Evolutionary conservation across 306 rosid genomes (phyloP), one percentile per base, ranked within the genome.

Genomic region (Fagus sylvatica): DNA sequence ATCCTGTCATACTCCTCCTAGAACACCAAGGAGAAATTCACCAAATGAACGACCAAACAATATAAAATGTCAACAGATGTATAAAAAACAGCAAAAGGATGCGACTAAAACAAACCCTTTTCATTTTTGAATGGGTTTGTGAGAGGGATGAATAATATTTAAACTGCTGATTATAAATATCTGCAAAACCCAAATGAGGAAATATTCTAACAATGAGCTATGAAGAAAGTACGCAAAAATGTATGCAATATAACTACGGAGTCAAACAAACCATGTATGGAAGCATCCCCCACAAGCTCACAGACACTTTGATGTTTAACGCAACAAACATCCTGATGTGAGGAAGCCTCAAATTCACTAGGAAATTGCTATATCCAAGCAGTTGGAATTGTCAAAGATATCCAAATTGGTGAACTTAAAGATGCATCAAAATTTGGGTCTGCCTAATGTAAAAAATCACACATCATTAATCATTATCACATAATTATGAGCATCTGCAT

Each of bases 281-380:
- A 80, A 78, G 90, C 79, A 88, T 95, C 98, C 65, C 91, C 97
- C 84, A 92, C 98, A 76, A 92, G 97, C 83, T 92, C 97, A 74
- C 91, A 94, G 76, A 84, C 83, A 84, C 98, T 94, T 83, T 85
- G 91, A 73, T 87, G 95, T 83, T 83, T 87, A 55, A 83, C 82
- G 79, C 79, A 68, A 49, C 59, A 62, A 77, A 81, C 73, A 36
- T 80, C 86, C 49, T 73, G 70, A 66, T 80, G 81, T 67, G 85
- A 80, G 10, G 87, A 90, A 37, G 65, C 82, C 70, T 70, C 86
- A 71, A 60, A 71, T 67, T 87, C 85, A 76, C 72, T 55, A 65
- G 87, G 81, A 80, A 76, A 71, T 76, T 84, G 81, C 93, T 90
- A 88, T 83, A 75, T 82, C 98, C 92, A 94, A 78, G 87, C 87